Evolutionary conservation across 2,329 filamentous ascomycete genomes (phyloP), one percentile per base, ranked within the genome.

Genomic region (Penicillium hordei): DNA sequence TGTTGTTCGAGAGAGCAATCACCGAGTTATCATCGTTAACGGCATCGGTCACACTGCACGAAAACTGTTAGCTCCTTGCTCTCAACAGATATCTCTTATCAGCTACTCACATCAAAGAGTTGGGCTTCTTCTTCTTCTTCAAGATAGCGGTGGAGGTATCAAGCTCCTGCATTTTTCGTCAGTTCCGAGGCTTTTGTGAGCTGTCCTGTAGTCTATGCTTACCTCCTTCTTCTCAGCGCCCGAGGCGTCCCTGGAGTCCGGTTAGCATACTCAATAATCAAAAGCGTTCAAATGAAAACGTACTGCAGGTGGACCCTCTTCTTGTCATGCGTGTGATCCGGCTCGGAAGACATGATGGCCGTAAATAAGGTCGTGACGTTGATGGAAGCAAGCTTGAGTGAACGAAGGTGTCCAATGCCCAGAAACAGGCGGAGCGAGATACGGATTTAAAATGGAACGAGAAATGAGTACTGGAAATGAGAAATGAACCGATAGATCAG

Each of bases 121-220:
- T 99, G 70, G 93, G 93, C 91, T 99, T 99, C 93, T 99, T 99
- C 89, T 99, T 99, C 86, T 97, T 97, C 84, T 97, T 97, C 72
- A 99, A 86, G 70, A 99, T 99, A 68, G 94, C 94, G 45, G 94
- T 99, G 52, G 94, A 87, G 62, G 89, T 91, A 75, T 96, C 94
- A 76, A 97, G 90, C 71, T 91, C 88, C 88, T 95, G 71, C 59
- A 34, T 44, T 63, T 58, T 34, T 44, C 36, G 59, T 71, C 53
- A 69, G 64, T 53, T 60, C 44, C 19, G 33, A 33, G 59, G 42
- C 39, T 21, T 58, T 73, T 81, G 68, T 54, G 58, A 65, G 78
- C 85, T 74, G 57, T 52, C 45, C 52, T 50, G 38, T 15, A 40
- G 27, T 50, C 34, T 38, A 55, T 54, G 23, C 62, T 67, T 83